Evolutionary conservation across 768 basidiomycete genomes (phyloP).

Genomic region (Russula brevipes): DNA sequence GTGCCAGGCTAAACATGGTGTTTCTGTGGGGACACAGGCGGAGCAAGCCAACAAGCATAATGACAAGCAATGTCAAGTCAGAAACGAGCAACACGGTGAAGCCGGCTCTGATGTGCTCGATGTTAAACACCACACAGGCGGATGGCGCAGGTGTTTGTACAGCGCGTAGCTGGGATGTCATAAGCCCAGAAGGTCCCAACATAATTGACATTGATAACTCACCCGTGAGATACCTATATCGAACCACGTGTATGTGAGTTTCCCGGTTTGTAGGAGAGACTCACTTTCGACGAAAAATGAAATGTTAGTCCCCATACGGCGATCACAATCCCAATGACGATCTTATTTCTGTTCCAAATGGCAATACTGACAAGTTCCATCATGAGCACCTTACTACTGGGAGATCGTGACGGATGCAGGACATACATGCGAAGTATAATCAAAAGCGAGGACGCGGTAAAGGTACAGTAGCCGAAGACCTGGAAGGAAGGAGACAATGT

Average conservation of each 20-base stretch:
- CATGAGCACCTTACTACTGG: neutral
- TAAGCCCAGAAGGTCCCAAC: too few relatives aligned
- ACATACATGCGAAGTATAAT: constrained; percentile 3
- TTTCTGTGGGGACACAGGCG: neutral
- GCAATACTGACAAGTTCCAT: neutral
- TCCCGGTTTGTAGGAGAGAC: neutral
- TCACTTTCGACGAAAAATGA: neutral
- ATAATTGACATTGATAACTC: too few relatives aligned
- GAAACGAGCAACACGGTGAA: neutral
- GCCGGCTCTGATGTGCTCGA: too few relatives aligned
- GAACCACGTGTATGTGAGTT: neutral
- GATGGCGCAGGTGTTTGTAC: too few relatives aligned
- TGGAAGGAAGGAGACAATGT: neutral
- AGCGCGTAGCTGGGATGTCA: too few relatives aligned
- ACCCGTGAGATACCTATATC: neutral
- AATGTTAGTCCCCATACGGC: neutral
- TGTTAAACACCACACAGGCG: too few relatives aligned
- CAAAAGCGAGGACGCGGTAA: neutral
- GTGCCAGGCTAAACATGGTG: too few relatives aligned
- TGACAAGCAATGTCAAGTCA: neutral
- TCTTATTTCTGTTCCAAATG: constrained; percentile 4
- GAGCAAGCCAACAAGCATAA: neutral
- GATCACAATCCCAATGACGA: neutral
- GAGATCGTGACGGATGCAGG: too few relatives aligned
- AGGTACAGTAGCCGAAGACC: neutral